These are phyloP conservation scores for Poa annua DNA, from an alignment of 176 grass and related monocot species.

Conservation along the genomic window DNA sequence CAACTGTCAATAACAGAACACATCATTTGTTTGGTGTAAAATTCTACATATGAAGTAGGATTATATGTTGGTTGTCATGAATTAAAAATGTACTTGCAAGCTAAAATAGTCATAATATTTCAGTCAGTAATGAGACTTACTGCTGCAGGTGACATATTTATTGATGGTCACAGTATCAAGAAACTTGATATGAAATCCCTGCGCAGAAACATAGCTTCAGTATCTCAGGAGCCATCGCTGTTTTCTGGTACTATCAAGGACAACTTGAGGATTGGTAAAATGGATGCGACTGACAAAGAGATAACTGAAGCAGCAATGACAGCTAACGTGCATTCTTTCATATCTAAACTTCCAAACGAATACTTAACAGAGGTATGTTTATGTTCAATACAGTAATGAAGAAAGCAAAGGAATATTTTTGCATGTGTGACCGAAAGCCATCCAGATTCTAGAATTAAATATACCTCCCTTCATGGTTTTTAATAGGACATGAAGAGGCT, in stretches of 20 bases:
- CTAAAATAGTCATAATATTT: constrained; percentile 10
- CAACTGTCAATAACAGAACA: constrained; percentile 19
- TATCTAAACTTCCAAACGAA: constrained; percentile 52
- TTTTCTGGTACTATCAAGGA: constrained; percentile 62
- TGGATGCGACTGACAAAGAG: constrained; percentile 54
- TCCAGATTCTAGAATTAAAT: neutral
- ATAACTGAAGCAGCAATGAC: constrained; percentile 46
- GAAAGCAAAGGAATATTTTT: neutral
- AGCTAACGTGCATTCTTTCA: constrained; percentile 59
- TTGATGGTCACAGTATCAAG: constrained; percentile 51
- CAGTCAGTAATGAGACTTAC: neutral
- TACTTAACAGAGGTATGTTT: constrained; percentile 54
- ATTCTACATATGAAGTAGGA: neutral
- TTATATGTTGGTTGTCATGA: constrained; percentile 5
- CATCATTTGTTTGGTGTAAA: neutral
- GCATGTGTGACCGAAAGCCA: neutral
- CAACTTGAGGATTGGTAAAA: constrained; percentile 58
- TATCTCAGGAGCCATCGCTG: constrained; percentile 55
- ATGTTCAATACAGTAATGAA: constrained; percentile 19
- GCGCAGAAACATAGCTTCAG: constrained; percentile 50
- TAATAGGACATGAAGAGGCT: neutral
- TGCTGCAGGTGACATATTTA: constrained; percentile 50
- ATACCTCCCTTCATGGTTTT: neutral
- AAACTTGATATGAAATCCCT: constrained; percentile 54
- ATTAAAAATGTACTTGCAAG: constrained; percentile 10